Conservation (phyloP, 768 basidiomycete species). For the Lanmaoa pseudosensibilis region DNA sequence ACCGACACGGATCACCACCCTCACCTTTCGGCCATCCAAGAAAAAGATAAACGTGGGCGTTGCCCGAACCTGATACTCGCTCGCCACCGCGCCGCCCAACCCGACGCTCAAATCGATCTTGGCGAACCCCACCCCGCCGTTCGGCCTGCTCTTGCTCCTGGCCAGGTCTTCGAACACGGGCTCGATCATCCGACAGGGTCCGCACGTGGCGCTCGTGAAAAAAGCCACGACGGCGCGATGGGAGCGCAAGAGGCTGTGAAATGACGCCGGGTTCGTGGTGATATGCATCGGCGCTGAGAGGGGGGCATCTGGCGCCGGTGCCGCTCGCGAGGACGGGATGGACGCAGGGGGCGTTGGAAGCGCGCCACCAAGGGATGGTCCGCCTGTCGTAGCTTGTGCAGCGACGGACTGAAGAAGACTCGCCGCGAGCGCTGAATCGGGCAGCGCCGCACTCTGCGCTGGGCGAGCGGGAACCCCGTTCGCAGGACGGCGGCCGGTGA, state of each 20-base stretch:
- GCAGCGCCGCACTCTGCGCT: constrained; percentile 30
- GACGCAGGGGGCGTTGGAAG: background rate
- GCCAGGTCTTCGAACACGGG: constrained; percentile 82
- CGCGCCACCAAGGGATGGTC: background rate
- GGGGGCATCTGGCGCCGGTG: constrained; percentile 41
- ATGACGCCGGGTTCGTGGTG: constrained; percentile 72
- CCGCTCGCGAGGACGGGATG: constrained; percentile 23
- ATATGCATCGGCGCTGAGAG: constrained; percentile 66
- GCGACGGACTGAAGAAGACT: constrained; percentile 60
- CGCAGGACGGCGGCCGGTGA: constrained; percentile 43
- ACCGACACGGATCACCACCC: constrained; percentile 1
- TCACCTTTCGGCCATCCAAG: constrained; percentile 69
- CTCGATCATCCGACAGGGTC: constrained; percentile 81
- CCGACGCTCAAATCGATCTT: constrained; percentile 82
- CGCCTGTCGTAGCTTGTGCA: constrained; percentile 43
- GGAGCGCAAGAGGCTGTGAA: constrained; percentile 59
- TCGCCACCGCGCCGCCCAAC: constrained; percentile 57
- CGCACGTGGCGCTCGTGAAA: constrained; percentile 76
- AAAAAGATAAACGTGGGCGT: constrained; percentile 94
- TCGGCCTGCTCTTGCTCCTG: constrained; percentile 51
- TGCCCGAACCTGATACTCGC: constrained; percentile 62
- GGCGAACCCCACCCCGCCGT: constrained; percentile 65
- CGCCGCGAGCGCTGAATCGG: constrained; percentile 50
- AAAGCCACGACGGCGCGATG: constrained; percentile 77
- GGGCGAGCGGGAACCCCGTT: constrained; percentile 33